These are phyloP conservation scores for Silene coronaria DNA, from an alignment of 179 eudicot species.

Conservation along the genomic window DNA sequence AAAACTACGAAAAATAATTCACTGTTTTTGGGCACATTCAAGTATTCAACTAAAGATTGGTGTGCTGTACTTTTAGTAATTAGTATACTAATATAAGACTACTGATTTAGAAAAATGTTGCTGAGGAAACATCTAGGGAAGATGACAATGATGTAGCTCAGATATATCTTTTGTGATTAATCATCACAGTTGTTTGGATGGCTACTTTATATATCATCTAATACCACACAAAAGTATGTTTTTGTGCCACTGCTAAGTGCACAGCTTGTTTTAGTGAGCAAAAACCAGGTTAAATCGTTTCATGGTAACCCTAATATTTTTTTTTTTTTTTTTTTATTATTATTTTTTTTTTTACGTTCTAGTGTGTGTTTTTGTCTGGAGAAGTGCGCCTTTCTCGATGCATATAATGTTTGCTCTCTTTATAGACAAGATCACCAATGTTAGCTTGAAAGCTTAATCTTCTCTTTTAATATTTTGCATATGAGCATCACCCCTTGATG, in stretches of 20 bases:
- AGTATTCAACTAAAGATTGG: background rate
- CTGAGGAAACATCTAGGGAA: background rate
- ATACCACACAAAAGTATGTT: background rate
- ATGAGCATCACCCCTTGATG: background rate
- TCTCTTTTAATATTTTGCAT: background rate
- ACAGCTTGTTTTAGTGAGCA: background rate
- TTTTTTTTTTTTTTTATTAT: background rate
- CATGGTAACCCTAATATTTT: background rate
- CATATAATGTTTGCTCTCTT: too few relatives aligned
- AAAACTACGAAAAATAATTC: background rate
- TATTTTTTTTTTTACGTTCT: background rate
- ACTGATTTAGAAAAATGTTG: background rate
- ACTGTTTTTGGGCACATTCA: constrained; percentile 4
- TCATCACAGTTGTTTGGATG: background rate
- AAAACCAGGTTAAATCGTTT: background rate
- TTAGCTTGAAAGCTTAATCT: background rate
- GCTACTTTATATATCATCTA: background rate
- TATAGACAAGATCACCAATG: too few relatives aligned
- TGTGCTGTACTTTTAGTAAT: background rate
- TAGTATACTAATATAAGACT: background rate
- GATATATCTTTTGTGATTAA: background rate
- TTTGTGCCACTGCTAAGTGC: background rate
- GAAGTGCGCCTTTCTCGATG: background rate
- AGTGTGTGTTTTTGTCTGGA: background rate
- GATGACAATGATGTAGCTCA: background rate